A percentile compares a stretch with the other conserved stretches of the same genome.
phyloP scores from a whole-genome alignment of 1,284 basidiomycete genomes.

The Cystobasidiaceae sp. region DNA sequence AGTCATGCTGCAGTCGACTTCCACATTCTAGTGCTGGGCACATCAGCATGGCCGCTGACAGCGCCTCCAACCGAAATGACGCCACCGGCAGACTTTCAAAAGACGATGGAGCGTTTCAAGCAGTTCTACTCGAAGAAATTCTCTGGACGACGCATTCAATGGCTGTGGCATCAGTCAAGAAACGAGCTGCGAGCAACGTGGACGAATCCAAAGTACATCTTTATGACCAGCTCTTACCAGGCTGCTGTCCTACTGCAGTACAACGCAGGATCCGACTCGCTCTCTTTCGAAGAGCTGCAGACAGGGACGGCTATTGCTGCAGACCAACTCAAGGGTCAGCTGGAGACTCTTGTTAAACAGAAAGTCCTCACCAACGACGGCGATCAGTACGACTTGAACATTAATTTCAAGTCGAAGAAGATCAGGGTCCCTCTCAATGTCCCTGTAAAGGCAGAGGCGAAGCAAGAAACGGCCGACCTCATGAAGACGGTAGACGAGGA shows the following conservation, averaged over 20 bases:
- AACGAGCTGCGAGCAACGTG: slow-evolving; percentile 93
- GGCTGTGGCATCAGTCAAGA: slow-evolving; percentile 97
- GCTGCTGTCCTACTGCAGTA: slow-evolving; percentile 91
- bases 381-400: slow-evolving; percentile 86
- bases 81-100: slow-evolving; percentile 78
- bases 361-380: slow-evolving; percentile 77
- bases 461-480: slow-evolving; percentile 84
- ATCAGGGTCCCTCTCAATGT: slow-evolving; percentile 89
- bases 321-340: slow-evolving; percentile 75
- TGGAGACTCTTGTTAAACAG: slow-evolving; percentile 78
- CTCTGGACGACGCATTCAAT: slow-evolving; percentile 86
- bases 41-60: slow-evolving; percentile 92
- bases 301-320: slow-evolving; percentile 78
- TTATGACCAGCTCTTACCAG: slow-evolving; percentile 93
- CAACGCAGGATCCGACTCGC: slow-evolving; percentile 73
- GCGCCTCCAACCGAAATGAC: slow-evolving; percentile 75
- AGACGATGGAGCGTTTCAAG: slow-evolving; percentile 85
- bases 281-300: slow-evolving; percentile 73
- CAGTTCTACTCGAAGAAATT: slow-evolving; percentile 92
- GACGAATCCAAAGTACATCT: slow-evolving; percentile 84
- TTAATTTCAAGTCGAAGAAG: slow-evolving; percentile 97
- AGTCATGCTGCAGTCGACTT: slow-evolving; percentile 64
- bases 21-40: slow-evolving; percentile 87
- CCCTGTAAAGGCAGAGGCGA: slow-evolving; percentile 90
- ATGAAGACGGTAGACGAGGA: slow-evolving; percentile 96